Conservation (phyloP, 306 rosid species). For the Vigna nakashimae region DNA sequence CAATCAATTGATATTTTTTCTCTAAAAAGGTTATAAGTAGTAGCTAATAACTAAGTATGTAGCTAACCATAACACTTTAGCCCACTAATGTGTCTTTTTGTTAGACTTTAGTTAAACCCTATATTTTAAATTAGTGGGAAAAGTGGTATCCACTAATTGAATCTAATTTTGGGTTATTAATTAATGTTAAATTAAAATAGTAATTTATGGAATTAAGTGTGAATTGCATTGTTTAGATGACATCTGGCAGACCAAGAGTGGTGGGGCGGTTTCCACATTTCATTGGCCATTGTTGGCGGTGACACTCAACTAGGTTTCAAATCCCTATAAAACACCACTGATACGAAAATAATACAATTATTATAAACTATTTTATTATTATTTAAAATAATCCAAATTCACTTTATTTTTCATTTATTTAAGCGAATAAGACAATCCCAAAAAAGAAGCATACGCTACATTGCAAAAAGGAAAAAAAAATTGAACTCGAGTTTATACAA, state of each 20-base stretch:
- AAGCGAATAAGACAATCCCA: too few species aligned
- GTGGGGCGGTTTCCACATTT: constrained; percentile 60
- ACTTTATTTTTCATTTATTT: background rate
- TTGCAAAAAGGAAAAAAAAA: too few species aligned
- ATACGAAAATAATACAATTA: background rate
- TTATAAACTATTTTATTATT: too few species aligned
- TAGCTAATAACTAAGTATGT: constrained; percentile 25
- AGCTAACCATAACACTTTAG: constrained; percentile 46
- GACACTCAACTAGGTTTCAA: background rate
- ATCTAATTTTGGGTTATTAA: constrained; percentile 45
- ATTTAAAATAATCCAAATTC: background rate
- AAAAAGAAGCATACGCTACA: background rate
- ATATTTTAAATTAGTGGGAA: constrained; percentile 43
- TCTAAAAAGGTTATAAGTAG: constrained; percentile 1
- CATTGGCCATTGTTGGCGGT: background rate
- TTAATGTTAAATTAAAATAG: constrained; percentile 9
- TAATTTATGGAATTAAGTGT: constrained; percentile 39
- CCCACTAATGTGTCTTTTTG: constrained; percentile 46
- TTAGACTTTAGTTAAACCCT: constrained; percentile 35
- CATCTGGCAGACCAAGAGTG: constrained; percentile 57
- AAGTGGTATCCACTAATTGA: constrained; percentile 58
- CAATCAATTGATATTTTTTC: too few species aligned
- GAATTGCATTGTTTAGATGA: constrained; percentile 35
- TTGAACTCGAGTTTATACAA: background rate
- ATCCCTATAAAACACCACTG: constrained; percentile 16